Evolutionary conservation across 1,284 basidiomycete species (phyloP).

Genomic region (Tranzscheliella williamsii): DNA sequence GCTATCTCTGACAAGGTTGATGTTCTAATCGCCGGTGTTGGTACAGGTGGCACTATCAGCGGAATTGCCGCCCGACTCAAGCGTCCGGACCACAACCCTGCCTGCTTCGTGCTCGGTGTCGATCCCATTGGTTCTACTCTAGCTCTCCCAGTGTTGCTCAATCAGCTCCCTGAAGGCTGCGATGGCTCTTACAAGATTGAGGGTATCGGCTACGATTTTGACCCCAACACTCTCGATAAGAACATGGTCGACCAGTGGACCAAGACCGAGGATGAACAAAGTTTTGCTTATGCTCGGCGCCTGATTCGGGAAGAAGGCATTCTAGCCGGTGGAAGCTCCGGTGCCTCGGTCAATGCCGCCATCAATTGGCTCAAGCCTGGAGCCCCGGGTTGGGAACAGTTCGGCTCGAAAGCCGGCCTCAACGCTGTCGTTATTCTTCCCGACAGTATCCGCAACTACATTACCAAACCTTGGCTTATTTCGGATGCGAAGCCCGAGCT

Average conservation of each 20-base stretch:
- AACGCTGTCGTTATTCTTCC: conserved; percentile 89
- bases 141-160: conserved; percentile 72
- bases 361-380: conserved; percentile 74
- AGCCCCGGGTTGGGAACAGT: conserved; percentile 67
- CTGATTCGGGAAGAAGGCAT: conserved; percentile 87
- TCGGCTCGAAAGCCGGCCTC: conserved; percentile 72
- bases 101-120: conserved; percentile 72
- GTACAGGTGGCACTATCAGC: conserved; percentile 91
- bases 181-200: conserved; percentile 79
- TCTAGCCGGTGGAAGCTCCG: conserved; percentile 87
- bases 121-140: conserved; percentile 94
- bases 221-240: conserved; percentile 51
- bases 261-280: conserved; percentile 80
- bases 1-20: conserved; percentile 66
- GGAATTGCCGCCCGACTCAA: conserved; percentile 80
- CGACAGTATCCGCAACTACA: conserved; percentile 93
- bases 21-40: conserved; percentile 82
- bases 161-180: conserved; percentile 65
- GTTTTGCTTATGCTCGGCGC: conserved; percentile 75
- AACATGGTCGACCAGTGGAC: conserved; percentile 68
- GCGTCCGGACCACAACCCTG: conserved; percentile 50
- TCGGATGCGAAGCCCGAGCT: conserved; percentile 38
- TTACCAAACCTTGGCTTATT: conserved; percentile 72
- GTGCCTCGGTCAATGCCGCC: conserved; percentile 78
- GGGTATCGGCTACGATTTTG: conserved; percentile 74